phyloP scores from a whole-genome alignment of 2,329 filamentous ascomycete species.

The Salinomyces thailandicus region DNA sequence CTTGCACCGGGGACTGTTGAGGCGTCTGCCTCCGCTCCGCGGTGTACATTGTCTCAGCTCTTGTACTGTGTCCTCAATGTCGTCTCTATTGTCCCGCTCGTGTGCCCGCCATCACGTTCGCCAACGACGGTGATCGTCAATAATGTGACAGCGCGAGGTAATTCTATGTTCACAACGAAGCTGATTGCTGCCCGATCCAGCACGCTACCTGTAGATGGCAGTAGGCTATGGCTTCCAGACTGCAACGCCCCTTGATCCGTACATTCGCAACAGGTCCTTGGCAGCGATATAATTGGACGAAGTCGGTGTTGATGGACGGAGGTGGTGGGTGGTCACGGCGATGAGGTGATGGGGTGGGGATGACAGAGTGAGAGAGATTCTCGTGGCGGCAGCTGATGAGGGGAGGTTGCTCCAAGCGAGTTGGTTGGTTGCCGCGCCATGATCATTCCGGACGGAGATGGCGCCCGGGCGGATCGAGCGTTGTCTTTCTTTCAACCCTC shows the following conservation, averaged over 20 bases:
- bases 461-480: background rate
- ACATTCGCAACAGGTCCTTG: background rate
- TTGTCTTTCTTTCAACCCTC: background rate
- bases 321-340: background rate
- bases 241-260: background rate
- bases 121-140: no score
- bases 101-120: no score
- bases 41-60: background rate
- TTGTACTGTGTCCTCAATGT: no score
- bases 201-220: no score
- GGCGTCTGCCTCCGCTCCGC: conserved; percentile 1
- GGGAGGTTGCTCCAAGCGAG: background rate
- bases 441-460: background rate
- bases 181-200: no score
- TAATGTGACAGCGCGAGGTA: no score
- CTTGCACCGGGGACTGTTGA: conserved; percentile 26
- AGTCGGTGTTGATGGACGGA: background rate
- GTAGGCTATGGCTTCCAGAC: no score
- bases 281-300: background rate
- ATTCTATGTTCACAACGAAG: no score
- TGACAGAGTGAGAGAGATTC: background rate
- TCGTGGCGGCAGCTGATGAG: background rate
- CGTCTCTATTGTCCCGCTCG: no score
- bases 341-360: background rate
- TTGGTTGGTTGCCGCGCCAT: background rate